Evolutionary conservation across 805 yeast species (phyloP).

Genomic region (Wilhelminamyces savonicus): DNA sequence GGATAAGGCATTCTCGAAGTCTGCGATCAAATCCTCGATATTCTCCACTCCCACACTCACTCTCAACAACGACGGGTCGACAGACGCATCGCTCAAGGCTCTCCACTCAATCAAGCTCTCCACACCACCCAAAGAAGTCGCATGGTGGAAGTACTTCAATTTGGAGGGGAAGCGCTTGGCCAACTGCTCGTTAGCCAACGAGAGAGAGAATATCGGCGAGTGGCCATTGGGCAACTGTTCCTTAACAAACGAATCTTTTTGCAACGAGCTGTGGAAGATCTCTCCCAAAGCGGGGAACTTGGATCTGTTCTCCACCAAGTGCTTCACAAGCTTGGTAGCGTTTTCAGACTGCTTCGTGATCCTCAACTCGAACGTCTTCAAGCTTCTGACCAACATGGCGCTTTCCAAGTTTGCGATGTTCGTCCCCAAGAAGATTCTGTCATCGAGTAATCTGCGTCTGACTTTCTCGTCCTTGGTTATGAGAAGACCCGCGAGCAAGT

Average conservation of each 20-base stretch:
- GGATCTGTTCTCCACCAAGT: slow-evolving; percentile 42
- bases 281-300: slow-evolving; percentile 44
- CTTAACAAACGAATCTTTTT: slow-evolving; percentile 59
- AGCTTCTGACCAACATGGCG: slow-evolving; percentile 66
- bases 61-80: slow-evolving; percentile 55
- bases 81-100: slow-evolving; percentile 54
- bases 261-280: slow-evolving; percentile 72
- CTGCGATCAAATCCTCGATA: slow-evolving; percentile 68
- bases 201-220: slow-evolving; percentile 72
- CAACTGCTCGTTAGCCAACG: slow-evolving; percentile 39
- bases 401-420: slow-evolving; percentile 75
- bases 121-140: slow-evolving; percentile 89
- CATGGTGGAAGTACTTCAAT: slow-evolving; percentile 73
- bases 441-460: slow-evolving; percentile 44
- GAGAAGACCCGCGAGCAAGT: slow-evolving; percentile 75
- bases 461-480: slow-evolving; percentile 52
- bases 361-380: slow-evolving; percentile 75
- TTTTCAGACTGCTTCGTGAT: slow-evolving; percentile 57
- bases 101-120: slow-evolving; percentile 93
- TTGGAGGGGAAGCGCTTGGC: slow-evolving; percentile 63
- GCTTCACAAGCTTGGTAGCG: slow-evolving; percentile 57
- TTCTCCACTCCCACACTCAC: slow-evolving; percentile 79
- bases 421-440: slow-evolving; percentile 71
- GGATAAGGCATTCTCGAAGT: slow-evolving; percentile 55
- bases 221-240: slow-evolving; percentile 59